These are phyloP conservation scores for Penicillium egyptiacum DNA, from an alignment of 495 filamentous ascomycete genomes.

Conservation along the genomic window DNA sequence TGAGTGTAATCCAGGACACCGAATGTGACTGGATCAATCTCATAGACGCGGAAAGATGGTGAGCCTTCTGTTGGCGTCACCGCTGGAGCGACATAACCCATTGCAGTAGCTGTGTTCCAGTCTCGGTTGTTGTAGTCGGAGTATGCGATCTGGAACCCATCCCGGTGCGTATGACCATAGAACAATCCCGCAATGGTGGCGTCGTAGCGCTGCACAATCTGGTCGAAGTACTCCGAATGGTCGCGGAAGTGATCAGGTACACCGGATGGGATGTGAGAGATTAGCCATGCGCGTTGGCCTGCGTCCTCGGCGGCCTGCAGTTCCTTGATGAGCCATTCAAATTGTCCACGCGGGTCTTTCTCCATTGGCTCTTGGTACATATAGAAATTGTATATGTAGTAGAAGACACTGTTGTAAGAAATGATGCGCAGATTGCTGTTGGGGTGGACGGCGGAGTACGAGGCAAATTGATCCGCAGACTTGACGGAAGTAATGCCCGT, in stretches of 20 bases:
- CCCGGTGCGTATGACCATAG: constrained; percentile 58
- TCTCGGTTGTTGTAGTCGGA: constrained; percentile 39
- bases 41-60: constrained; percentile 58
- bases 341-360: constrained; percentile 46
- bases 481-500: constrained; percentile 38
- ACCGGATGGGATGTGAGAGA: constrained; percentile 54
- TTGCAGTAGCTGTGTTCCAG: constrained; percentile 41
- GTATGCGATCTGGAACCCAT: constrained; percentile 57
- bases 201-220: constrained; percentile 53
- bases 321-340: constrained; percentile 52
- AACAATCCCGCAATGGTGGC: constrained; percentile 56
- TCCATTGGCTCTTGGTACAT: constrained; percentile 51
- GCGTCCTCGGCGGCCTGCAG: constrained; percentile 51
- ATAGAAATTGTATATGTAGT: constrained; percentile 57
- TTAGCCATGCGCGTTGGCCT: constrained; percentile 53
- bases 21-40: constrained; percentile 55
- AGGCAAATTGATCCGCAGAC: constrained; percentile 43
- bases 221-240: constrained; percentile 53
- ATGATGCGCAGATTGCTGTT: constrained; percentile 51
- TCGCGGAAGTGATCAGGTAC: constrained; percentile 49
- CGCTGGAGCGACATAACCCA: constrained; percentile 52
- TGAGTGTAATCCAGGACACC: constrained; percentile 52
- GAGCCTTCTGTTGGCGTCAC: constrained; percentile 54
- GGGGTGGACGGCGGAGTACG: constrained; percentile 48
- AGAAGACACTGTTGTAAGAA: constrained; percentile 58